A percentile compares a stretch with the other conserved stretches of the same genome.
Conservation (phyloP, 768 basidiomycete genomes). For the Boletus coccyginus region DNA sequence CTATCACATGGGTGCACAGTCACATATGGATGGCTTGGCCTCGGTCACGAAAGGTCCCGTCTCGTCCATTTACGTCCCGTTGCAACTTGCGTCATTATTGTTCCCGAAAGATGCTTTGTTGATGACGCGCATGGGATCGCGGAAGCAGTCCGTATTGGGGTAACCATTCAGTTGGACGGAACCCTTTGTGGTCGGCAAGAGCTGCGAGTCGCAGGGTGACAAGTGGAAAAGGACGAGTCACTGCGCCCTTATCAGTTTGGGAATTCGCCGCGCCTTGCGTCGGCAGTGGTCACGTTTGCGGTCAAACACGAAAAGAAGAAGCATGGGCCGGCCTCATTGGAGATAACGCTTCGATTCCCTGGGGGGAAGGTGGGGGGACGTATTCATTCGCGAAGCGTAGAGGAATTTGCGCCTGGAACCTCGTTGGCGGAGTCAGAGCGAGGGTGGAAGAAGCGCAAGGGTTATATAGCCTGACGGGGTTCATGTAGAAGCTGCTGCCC, state of each 20-base stretch:
- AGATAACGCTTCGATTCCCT: conserved; percentile 17
- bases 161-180: background rate
- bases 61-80: background rate
- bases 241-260: background rate
- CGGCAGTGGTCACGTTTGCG: background rate
- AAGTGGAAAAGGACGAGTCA: background rate
- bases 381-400: conserved; percentile 11
- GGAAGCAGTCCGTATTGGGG: background rate
- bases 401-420: conserved; percentile 14
- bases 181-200: background rate
- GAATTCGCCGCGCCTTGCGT: conserved; percentile 6
- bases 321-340: conserved; percentile 4
- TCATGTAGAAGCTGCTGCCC: conserved; percentile 1
- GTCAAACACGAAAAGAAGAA: background rate
- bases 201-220: background rate
- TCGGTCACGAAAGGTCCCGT: too few species aligned
- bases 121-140: background rate
- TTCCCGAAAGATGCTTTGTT: background rate
- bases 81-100: background rate
- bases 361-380: background rate
- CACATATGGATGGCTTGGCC: too few species aligned
- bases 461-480: conserved; percentile 20
- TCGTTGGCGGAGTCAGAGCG: conserved; percentile 22
- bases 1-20: background rate
- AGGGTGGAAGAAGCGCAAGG: conserved; percentile 11